Conservation (phyloP, 139 green algal genomes). For the Chlorella sp. region DNA sequence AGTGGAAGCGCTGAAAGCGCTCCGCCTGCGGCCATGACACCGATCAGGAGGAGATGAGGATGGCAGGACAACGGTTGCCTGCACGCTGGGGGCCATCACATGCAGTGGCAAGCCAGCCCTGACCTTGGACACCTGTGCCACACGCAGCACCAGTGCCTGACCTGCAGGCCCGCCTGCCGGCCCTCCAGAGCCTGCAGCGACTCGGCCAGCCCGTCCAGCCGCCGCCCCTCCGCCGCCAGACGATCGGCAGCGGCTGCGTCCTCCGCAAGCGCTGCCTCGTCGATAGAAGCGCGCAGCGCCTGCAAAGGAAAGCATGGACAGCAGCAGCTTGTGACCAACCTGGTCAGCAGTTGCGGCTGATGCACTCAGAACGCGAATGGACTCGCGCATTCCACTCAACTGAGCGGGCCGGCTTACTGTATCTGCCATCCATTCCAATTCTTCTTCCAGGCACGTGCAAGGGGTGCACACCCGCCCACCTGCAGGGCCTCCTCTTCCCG, state of each 20-base stretch:
- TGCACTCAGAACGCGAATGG: no score
- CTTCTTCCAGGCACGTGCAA: no score
- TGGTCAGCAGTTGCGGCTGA: no score
- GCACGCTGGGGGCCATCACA: no score
- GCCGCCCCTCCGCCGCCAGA: not conserved
- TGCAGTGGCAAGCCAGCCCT: not conserved
- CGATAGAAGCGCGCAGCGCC: not conserved
- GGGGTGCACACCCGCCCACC: not conserved
- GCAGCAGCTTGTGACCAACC: no score
- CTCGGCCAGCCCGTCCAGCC: constrained; percentile 11
- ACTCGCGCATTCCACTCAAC: no score
- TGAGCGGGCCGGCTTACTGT: no score
- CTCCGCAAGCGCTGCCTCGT: not conserved
- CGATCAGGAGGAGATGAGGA: no score
- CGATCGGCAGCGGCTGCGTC: not conserved
- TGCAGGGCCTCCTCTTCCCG: constrained; percentile 20
- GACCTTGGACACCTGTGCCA: no score
- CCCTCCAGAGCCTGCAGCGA: constrained; percentile 8
- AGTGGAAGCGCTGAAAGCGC: constrained; percentile 52
- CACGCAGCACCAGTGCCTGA: not conserved
- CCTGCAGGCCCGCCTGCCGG: constrained; percentile 22
- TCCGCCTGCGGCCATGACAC: constrained; percentile 41
- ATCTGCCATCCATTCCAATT: no score
- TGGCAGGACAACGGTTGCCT: no score
- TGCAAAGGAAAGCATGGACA: not conserved